Conservation (phyloP, 805 yeast genomes). For the Ogataea salicorniae region DNA sequence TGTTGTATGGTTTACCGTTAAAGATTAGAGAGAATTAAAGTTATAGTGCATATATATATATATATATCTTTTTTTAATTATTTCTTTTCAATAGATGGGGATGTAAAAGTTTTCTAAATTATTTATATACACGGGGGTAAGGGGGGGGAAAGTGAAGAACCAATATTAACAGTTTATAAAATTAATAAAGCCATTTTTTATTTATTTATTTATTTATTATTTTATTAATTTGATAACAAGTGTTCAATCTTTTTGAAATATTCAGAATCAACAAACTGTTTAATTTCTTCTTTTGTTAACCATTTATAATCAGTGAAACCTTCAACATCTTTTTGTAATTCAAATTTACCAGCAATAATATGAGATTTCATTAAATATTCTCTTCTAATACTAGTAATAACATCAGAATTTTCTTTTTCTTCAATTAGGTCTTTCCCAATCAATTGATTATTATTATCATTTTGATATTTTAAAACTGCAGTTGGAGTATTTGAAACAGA, state of each 20-base stretch:
- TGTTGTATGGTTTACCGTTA: conserved; percentile 83
- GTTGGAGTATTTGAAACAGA: conserved; percentile 89
- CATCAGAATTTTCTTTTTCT: conserved; percentile 15
- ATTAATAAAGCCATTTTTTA: too few species aligned
- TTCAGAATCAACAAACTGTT: conserved; percentile 41
- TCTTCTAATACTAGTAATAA: conserved; percentile 33
- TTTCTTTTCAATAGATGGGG: too few species aligned
- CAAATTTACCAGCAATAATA: conserved; percentile 78
- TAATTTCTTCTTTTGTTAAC: conserved; percentile 79
- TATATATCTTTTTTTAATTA: too few species aligned
- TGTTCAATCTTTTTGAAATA: conserved; percentile 56
- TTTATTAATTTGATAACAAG: conserved; percentile 32
- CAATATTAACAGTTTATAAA: too few species aligned
- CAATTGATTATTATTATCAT: conserved; percentile 18
- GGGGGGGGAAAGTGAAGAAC: too few species aligned
- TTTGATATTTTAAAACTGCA: conserved; percentile 49
- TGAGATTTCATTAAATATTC: conserved; percentile 84
- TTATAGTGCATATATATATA: too few species aligned
- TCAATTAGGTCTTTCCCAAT: too few species aligned
- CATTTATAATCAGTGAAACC: conserved; percentile 58
- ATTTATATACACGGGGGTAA: too few species aligned
- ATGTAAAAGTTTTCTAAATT: too few species aligned
- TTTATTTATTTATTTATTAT: too few species aligned
- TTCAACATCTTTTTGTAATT: conserved; percentile 32
- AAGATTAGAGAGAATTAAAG: conserved; percentile 11